phyloP scores from a whole-genome alignment of 495 filamentous ascomycete species.

The Corynascus novoguineensis region DNA sequence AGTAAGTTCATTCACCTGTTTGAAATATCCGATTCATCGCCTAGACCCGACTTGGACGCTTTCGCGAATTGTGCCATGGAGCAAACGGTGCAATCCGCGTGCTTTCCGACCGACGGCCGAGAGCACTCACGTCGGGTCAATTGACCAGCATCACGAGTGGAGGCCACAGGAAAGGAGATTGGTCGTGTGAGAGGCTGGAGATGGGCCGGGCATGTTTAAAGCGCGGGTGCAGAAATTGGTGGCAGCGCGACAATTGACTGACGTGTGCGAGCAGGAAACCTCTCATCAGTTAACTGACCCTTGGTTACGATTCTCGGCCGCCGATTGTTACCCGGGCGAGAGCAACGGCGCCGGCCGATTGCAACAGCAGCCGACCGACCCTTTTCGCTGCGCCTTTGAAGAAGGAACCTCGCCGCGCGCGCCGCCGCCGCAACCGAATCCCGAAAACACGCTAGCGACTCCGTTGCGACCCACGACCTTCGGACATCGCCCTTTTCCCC shows the following conservation, averaged over 20 bases:
- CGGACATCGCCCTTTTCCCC: neutral
- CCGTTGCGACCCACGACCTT: neutral
- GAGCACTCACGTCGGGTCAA: slow-evolving; percentile 14
- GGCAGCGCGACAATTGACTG: slow-evolving; percentile 19
- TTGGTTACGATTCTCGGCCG: slow-evolving; percentile 18
- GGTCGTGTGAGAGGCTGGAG: neutral
- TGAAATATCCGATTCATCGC: neutral
- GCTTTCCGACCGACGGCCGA: slow-evolving; percentile 13
- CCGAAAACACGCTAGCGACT: neutral
- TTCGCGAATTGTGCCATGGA: slow-evolving; percentile 1
- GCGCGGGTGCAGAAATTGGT: neutral
- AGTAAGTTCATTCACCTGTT: slow-evolving; percentile 1
- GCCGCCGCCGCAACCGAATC: neutral
- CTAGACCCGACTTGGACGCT: neutral
- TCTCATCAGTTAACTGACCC: slow-evolving; percentile 11
- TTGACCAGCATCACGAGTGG: slow-evolving; percentile 1
- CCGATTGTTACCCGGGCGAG: slow-evolving; percentile 14
- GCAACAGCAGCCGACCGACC: slow-evolving; percentile 5
- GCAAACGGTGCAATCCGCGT: slow-evolving; percentile 16
- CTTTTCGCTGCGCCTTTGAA: neutral
- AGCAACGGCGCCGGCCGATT: slow-evolving; percentile 15
- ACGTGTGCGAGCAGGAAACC: slow-evolving; percentile 23
- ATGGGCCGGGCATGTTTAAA: neutral
- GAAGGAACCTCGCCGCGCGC: slow-evolving; percentile 9
- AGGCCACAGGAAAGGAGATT: neutral